Evolutionary conservation across 2,329 filamentous ascomycete genomes (phyloP).

Genomic region (Sarocladiaceae sp.): DNA sequence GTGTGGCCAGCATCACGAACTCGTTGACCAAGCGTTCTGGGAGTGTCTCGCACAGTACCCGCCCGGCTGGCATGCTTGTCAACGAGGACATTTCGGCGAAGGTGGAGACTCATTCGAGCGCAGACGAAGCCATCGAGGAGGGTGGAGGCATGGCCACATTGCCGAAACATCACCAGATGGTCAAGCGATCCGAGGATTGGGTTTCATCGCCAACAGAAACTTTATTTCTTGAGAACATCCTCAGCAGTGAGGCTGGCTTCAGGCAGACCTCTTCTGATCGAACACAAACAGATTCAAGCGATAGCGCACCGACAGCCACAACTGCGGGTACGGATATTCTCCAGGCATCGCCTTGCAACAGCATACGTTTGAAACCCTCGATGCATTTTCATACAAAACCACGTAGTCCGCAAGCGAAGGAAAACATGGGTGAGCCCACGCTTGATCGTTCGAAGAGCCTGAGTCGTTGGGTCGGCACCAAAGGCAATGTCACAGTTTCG

Average conservation of each 20-base stretch:
- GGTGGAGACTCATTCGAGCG: not conserved
- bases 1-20: constrained; percentile 70
- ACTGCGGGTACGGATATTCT: not conserved
- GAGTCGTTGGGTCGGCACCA: constrained; percentile 31
- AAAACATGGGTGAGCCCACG: not conserved
- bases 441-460: constrained; percentile 18
- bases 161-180: not conserved
- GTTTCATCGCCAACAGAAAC: not conserved
- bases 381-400: not conserved
- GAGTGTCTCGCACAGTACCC: constrained; percentile 32
- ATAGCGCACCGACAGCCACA: not conserved
- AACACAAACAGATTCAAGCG: not conserved
- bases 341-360: not conserved
- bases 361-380: not conserved
- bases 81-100: not conserved
- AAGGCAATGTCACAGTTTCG: constrained; percentile 29
- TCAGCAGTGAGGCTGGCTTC: not conserved
- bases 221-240: not conserved
- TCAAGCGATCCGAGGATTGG: constrained; percentile 11
- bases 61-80: constrained; percentile 14
- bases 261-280: not conserved
- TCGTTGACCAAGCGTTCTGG: constrained; percentile 68
- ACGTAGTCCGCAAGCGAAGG: not conserved
- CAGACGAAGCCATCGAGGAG: not conserved
- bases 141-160: not conserved